Evolutionary conservation across 116 monocot species (phyloP).

Genomic region (Dioscorea cayenensis): DNA sequence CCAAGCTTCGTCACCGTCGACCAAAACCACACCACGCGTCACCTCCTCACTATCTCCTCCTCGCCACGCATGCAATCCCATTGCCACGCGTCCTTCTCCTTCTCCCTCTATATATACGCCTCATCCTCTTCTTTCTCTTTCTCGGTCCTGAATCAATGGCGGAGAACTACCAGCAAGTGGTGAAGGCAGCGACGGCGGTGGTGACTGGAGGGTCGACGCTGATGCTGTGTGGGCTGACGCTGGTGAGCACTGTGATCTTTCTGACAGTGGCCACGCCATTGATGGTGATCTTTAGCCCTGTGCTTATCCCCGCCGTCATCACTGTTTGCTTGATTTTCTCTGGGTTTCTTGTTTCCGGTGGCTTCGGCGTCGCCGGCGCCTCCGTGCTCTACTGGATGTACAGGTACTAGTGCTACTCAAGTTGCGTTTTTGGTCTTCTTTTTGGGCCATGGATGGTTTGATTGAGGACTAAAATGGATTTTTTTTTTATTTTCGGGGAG

Average conservation of each 20-base stretch:
- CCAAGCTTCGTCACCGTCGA: background rate
- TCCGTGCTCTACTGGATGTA: constrained; percentile 66
- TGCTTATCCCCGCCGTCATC: constrained; percentile 53
- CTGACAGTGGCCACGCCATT: constrained; percentile 45
- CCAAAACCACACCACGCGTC: background rate
- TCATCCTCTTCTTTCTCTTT: background rate
- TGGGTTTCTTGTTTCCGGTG: constrained; percentile 60
- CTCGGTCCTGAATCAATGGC: background rate
- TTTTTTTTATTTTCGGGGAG: too few species aligned
- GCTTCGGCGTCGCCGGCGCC: constrained; percentile 52
- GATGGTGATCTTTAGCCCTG: constrained; percentile 65
- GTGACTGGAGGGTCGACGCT: constrained; percentile 47
- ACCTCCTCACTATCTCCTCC: background rate
- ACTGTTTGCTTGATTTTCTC: constrained; percentile 22
- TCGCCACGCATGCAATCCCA: background rate
- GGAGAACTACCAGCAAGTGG: constrained; percentile 5
- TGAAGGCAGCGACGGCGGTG: constrained; percentile 24
- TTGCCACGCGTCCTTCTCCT: background rate
- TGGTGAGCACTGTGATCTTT: constrained; percentile 45
- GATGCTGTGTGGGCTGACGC: constrained; percentile 41
- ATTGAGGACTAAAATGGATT: too few species aligned
- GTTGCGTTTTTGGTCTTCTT: too few species aligned
- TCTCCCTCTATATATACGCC: background rate
- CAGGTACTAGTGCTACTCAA: background rate
- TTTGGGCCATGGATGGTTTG: too few species aligned